phyloP scores from a whole-genome alignment of 2,329 filamentous ascomycete genomes.

The Metarhizium humberi region DNA sequence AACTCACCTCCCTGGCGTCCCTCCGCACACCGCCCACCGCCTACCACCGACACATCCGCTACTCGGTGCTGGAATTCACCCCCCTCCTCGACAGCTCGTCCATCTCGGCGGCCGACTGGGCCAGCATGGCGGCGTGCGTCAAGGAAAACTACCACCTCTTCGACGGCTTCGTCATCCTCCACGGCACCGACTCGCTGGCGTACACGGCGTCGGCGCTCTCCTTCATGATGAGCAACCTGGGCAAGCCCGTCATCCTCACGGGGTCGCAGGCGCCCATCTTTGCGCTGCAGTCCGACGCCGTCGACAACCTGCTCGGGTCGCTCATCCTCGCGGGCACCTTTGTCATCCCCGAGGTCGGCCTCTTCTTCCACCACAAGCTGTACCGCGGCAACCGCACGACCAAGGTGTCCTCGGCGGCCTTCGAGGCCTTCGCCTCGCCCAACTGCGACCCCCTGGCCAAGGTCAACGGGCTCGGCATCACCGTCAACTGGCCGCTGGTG shows the following conservation, averaged over 20 bases:
- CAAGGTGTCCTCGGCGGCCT: slow-evolving; percentile 79
- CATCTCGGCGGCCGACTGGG: slow-evolving; percentile 80
- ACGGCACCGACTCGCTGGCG: slow-evolving; percentile 82
- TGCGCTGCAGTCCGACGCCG: slow-evolving; percentile 81
- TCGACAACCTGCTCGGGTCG: slow-evolving; percentile 81
- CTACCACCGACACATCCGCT: slow-evolving; percentile 74
- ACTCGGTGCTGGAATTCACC: slow-evolving; percentile 75
- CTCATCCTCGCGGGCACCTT: slow-evolving; percentile 88
- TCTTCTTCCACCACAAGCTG: slow-evolving; percentile 88
- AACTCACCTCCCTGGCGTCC: slow-evolving; percentile 48
- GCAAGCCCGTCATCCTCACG: slow-evolving; percentile 84
- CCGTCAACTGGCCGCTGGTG: slow-evolving; percentile 72
- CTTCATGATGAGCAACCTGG: slow-evolving; percentile 86
- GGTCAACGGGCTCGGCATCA: slow-evolving; percentile 71
- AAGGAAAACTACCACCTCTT: slow-evolving; percentile 79
- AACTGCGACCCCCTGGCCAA: slow-evolving; percentile 75
- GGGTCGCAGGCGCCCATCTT: slow-evolving; percentile 80
- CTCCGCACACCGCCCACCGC: slow-evolving; percentile 72
- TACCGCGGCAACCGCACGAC: slow-evolving; percentile 83
- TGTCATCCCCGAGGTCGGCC: slow-evolving; percentile 83
- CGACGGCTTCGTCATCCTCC: slow-evolving; percentile 84
- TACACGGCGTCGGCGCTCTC: slow-evolving; percentile 86
- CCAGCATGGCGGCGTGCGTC: slow-evolving; percentile 71
- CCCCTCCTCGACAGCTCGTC: slow-evolving; percentile 83
- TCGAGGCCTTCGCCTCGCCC: slow-evolving; percentile 82